Conservation (phyloP, 257 asterid genomes). For the Solanum peruvianum region DNA sequence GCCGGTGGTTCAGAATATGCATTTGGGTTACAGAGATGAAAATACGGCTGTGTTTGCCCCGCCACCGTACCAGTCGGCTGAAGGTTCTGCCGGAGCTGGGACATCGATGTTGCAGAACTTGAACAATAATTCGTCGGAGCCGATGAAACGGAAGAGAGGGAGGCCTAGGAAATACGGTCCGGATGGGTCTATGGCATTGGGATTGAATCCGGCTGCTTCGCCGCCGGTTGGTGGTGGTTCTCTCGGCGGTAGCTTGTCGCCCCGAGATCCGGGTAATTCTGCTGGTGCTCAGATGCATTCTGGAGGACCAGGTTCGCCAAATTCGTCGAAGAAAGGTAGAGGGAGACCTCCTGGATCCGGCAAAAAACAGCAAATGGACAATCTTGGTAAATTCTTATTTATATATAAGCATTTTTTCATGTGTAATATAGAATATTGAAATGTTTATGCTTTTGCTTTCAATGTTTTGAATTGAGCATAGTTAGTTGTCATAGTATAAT, state of each 20-base stretch:
- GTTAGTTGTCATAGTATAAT: neutral
- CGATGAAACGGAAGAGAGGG: neutral
- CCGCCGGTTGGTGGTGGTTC: neutral
- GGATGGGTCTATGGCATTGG: neutral
- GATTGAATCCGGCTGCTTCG: neutral
- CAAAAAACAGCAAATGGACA: neutral
- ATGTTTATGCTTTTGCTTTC: neutral
- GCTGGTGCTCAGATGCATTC: neutral
- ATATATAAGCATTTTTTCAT: neutral
- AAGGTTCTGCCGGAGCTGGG: neutral
- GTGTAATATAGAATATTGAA: neutral
- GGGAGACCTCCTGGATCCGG: neutral
- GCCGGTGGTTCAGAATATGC: neutral
- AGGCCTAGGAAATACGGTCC: neutral
- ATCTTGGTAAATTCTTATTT: neutral
- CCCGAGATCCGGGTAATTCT: neutral
- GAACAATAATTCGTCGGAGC: neutral
- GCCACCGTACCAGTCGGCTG: neutral
- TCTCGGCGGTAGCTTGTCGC: neutral
- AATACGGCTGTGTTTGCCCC: neutral
- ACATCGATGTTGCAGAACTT: neutral
- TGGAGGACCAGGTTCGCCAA: neutral
- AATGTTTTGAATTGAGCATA: neutral
- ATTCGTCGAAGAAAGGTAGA: neutral
- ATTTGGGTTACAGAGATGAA: neutral